Conservation (phyloP, 2,329 filamentous ascomycete genomes). For the Xylariaceae sp. region DNA sequence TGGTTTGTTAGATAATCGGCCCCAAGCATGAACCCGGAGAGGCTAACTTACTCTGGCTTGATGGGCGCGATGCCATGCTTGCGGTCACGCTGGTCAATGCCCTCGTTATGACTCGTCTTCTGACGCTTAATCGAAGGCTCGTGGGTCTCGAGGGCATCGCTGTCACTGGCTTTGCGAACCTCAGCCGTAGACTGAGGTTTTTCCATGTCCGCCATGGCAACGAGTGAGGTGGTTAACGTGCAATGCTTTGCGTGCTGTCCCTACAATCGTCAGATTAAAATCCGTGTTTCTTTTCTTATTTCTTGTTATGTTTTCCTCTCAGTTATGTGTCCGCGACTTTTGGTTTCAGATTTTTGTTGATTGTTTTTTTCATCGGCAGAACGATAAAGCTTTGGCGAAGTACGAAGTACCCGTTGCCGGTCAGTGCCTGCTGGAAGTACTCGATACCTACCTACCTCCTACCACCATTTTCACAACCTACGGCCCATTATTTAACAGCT, state of each 20-base stretch:
- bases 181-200: slow-evolving; percentile 15
- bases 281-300: neutral
- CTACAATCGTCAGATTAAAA: neutral
- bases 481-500: too few relatives aligned
- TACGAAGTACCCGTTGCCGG: too few relatives aligned
- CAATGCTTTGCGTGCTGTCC: neutral
- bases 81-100: slow-evolving; percentile 14
- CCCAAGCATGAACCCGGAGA: neutral
- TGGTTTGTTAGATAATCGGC: neutral
- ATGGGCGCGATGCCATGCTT: slow-evolving; percentile 33
- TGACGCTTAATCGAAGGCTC: slow-evolving; percentile 54
- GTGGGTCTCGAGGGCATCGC: slow-evolving; percentile 29
- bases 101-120: slow-evolving; percentile 43
- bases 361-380: neutral
- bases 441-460: too few relatives aligned
- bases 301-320: neutral
- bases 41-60: slow-evolving; percentile 35
- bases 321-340: neutral
- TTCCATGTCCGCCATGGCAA: slow-evolving; percentile 12
- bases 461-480: too few relatives aligned
- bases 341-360: neutral
- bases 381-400: neutral
- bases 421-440: too few relatives aligned
- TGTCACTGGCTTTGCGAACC: slow-evolving; percentile 19
- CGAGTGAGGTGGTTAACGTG: neutral